Evolutionary conservation across 2,329 filamentous ascomycete genomes (phyloP).

Genomic region (Torrubiellomyces zombiae): DNA sequence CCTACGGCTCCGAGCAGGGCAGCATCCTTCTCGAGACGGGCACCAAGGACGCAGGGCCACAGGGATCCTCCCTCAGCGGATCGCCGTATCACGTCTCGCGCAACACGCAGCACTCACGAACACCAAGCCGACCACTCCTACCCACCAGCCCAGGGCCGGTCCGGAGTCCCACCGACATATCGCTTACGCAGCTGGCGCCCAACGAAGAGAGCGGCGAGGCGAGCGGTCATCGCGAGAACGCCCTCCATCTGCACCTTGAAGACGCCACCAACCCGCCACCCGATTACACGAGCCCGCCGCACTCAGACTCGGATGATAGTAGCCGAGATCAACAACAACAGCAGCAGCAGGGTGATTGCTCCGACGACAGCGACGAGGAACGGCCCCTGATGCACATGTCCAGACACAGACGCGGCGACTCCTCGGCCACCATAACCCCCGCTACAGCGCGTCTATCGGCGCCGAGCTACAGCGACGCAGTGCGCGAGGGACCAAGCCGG

Average conservation of each 20-base stretch:
- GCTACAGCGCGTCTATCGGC: constrained; percentile 7
- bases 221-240: constrained; percentile 20
- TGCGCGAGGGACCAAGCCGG: constrained; percentile 43
- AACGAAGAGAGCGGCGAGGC: constrained; percentile 54
- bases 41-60: constrained; percentile 39
- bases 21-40: constrained; percentile 89
- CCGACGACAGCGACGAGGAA: constrained; percentile 40
- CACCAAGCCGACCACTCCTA: constrained; percentile 54
- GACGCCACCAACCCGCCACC: constrained; percentile 49
- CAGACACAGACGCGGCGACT: constrained; percentile 33
- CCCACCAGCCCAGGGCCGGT: constrained; percentile 79
- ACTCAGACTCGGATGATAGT: constrained; percentile 37
- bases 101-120: constrained; percentile 52
- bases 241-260: constrained; percentile 25
- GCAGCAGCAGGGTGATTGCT: too few species aligned
- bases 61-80: constrained; percentile 27
- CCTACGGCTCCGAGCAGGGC: constrained; percentile 92
- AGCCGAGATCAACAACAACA: too few species aligned
- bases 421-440: constrained; percentile 22
- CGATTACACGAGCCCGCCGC: constrained; percentile 51
- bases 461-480: constrained; percentile 66
- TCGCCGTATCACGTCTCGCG: constrained; percentile 21
- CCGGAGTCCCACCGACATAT: constrained; percentile 89
- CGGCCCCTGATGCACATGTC: constrained; percentile 33
- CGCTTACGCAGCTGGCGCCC: constrained; percentile 67